A percentile compares a stretch with the other conserved stretches of the same genome.
These are phyloP conservation scores for Rhodotorula babjevae DNA, from an alignment of 768 basidiomycete species.

Conservation along the genomic window DNA sequence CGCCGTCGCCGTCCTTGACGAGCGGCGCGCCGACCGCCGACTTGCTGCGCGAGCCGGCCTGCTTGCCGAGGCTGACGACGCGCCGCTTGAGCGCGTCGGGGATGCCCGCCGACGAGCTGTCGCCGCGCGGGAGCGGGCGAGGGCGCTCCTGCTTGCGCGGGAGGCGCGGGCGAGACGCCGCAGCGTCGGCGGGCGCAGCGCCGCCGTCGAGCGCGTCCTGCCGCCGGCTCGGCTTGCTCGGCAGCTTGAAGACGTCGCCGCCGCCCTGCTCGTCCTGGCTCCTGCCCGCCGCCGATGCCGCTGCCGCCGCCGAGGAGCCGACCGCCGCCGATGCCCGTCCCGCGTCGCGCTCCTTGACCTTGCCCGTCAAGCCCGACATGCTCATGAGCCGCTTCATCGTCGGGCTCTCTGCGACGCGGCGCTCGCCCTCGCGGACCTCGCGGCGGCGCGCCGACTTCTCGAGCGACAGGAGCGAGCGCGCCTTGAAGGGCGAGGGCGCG, in stretches of 20 bases:
- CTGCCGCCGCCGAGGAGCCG: too few species aligned
- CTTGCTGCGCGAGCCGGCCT: background rate
- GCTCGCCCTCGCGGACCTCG: constrained; percentile 4
- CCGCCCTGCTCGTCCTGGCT: background rate
- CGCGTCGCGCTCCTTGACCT: background rate
- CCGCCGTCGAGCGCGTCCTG: background rate
- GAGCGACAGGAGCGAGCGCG: constrained; percentile 37
- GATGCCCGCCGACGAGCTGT: background rate
- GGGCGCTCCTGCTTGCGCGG: constrained; percentile 34
- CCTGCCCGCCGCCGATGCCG: background rate
- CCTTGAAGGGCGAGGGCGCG: constrained; percentile 30
- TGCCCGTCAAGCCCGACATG: background rate
- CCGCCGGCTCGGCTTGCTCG: background rate
- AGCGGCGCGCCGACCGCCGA: constrained; percentile 10
- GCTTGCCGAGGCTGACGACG: constrained; percentile 22
- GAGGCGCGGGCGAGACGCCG: background rate
- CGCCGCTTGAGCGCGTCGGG: constrained; percentile 20
- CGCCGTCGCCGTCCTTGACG: background rate
- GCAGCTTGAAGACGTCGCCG: constrained; percentile 34
- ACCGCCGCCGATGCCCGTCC: too few species aligned
- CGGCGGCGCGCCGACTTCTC: constrained; percentile 26
- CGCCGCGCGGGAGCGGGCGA: constrained; percentile 20
- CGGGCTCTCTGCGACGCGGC: constrained; percentile 31
- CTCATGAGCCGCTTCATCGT: constrained; percentile 37
- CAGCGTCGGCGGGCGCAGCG: too few species aligned